Conservation (phyloP, 371 early-diverging fungal genomes). For the Mortierella sp. region DNA sequence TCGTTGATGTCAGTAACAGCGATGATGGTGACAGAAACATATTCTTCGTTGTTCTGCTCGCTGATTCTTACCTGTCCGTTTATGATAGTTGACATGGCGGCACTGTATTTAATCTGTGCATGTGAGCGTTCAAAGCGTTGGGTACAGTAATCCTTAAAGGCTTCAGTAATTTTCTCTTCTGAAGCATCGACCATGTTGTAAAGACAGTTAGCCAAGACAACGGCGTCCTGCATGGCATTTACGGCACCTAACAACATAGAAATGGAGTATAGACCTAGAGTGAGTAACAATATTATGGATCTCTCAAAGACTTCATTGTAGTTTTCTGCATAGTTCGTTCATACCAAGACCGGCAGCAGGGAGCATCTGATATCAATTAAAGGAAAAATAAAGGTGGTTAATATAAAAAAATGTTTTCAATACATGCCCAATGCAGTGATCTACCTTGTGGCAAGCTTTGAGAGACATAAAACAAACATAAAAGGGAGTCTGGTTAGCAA, state of each 20-base stretch:
- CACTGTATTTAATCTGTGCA: conserved; percentile 11
- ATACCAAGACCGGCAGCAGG: conserved; percentile 16
- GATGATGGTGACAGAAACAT: neutral
- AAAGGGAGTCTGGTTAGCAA: neutral
- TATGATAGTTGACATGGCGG: conserved; percentile 8
- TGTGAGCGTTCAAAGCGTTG: conserved; percentile 14
- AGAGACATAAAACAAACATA: neutral
- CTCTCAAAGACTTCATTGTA: neutral
- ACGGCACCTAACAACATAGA: conserved; percentile 22
- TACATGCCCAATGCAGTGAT: neutral
- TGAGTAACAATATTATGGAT: neutral
- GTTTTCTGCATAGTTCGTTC: neutral
- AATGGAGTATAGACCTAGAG: neutral
- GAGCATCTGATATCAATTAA: conserved; percentile 12
- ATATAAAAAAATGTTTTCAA: neutral
- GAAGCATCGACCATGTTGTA: conserved; percentile 11
- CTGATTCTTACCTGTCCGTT: conserved; percentile 17
- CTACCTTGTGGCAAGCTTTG: conserved; percentile 41
- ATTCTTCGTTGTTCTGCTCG: neutral
- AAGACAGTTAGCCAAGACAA: conserved; percentile 32
- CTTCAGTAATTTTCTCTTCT: conserved; percentile 3
- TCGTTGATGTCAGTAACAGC: too few species aligned
- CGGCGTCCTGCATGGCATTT: conserved; percentile 45
- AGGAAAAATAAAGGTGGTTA: neutral
- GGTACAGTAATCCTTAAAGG: conserved; percentile 17